Evolutionary conservation across 2,329 filamentous ascomycete genomes (phyloP).

Genomic region (Fusarium sp.): DNA sequence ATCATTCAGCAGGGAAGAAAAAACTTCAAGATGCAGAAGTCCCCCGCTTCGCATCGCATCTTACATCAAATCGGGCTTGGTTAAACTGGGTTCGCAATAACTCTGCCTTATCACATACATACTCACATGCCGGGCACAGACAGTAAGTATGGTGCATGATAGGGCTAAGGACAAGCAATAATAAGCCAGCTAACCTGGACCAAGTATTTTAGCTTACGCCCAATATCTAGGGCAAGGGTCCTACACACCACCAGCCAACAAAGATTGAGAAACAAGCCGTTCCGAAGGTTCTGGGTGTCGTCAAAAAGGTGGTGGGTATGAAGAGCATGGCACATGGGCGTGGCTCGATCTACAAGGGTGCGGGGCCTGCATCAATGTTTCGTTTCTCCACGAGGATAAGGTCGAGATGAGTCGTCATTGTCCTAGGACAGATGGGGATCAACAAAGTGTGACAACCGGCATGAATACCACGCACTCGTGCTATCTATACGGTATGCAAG

Average conservation of each 20-base stretch:
- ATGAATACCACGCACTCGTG: neutral
- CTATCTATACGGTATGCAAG: neutral
- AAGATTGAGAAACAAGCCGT: slow-evolving; percentile 20
- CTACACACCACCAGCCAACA: slow-evolving; percentile 28
- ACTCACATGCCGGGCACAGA: slow-evolving; percentile 17
- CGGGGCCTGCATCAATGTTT: slow-evolving; percentile 42
- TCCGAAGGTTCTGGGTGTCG: slow-evolving; percentile 13
- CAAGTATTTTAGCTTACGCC: slow-evolving; percentile 5
- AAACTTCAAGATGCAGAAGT: neutral
- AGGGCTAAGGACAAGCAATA: slow-evolving; percentile 16
- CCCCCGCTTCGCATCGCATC: slow-evolving; percentile 2
- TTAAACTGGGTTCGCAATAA: slow-evolving; percentile 17
- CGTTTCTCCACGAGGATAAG: slow-evolving; percentile 23
- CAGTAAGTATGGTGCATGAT: slow-evolving; percentile 7
- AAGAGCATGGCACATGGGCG: slow-evolving; percentile 38
- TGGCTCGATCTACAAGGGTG: slow-evolving; percentile 32
- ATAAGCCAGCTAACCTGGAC: slow-evolving; percentile 5
- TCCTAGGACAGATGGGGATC: slow-evolving; percentile 27
- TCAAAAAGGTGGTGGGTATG: slow-evolving; percentile 16
- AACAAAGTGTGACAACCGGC: slow-evolving; percentile 20
- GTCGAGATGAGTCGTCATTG: slow-evolving; percentile 21
- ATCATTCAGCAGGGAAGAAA: slow-evolving; percentile 2
- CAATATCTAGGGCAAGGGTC: slow-evolving; percentile 19
- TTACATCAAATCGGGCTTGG: slow-evolving; percentile 12
- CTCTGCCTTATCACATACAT: slow-evolving; percentile 31